Evolutionary conservation across 441 rosid genomes (phyloP).

Genomic region (Omphalea diandra): DNA sequence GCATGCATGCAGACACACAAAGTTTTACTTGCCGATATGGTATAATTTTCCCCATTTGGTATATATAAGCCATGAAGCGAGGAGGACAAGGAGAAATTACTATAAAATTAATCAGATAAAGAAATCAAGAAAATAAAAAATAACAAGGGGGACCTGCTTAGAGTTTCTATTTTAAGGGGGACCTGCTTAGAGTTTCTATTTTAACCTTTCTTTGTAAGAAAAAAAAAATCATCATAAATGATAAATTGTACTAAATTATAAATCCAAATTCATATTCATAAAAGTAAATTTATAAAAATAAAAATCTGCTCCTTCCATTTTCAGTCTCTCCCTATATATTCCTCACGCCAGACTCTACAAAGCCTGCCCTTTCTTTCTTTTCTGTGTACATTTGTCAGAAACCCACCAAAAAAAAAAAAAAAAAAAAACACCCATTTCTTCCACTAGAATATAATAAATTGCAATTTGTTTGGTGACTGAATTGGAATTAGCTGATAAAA

Average conservation of each 20-base stretch:
- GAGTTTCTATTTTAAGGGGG: no score
- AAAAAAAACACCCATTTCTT: constrained; percentile 10
- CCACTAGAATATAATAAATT: constrained; percentile 16
- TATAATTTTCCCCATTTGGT: not conserved
- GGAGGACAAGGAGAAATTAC: not conserved
- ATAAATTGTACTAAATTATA: constrained; percentile 9
- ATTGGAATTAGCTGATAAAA: constrained; percentile 32
- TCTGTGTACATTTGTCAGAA: constrained; percentile 28
- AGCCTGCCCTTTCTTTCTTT: constrained; percentile 29
- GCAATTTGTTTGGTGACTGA: constrained; percentile 28
- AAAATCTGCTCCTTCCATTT: constrained; percentile 22
- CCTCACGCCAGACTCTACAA: constrained; percentile 26
- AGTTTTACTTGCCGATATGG: not conserved
- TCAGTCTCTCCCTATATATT: constrained; percentile 31
- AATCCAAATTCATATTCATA: not conserved
- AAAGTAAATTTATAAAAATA: not conserved
- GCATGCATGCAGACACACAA: constrained; percentile 9
- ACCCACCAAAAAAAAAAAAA: not conserved
- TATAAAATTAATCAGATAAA: no score
- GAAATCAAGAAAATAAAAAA: no score
- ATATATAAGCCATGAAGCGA: not conserved
- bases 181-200: constrained; percentile 1
- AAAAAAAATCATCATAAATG: not conserved
- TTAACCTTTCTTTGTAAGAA: constrained; percentile 4
- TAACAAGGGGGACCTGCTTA: no score